A percentile compares a stretch with the other conserved stretches of the same genome.
phyloP scores from a whole-genome alignment of 108 stramenopile species.

The Epithemia pelagica region DNA sequence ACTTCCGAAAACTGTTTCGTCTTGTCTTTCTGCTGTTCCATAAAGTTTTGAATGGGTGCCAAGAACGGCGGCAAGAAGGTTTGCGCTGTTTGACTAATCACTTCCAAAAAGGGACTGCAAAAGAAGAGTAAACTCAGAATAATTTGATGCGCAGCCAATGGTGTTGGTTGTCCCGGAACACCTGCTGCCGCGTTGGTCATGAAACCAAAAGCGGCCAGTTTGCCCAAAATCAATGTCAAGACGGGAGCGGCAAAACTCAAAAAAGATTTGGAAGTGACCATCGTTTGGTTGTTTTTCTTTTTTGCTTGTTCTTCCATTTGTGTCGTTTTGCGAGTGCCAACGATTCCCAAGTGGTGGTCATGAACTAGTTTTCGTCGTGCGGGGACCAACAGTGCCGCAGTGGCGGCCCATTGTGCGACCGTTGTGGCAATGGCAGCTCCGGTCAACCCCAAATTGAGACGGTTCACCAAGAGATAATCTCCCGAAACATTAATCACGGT shows the following conservation, averaged over 20 bases:
- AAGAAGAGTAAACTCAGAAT: conserved; percentile 77
- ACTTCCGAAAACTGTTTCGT: conserved; percentile 20
- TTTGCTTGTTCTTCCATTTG: neutral
- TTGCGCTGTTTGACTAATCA: conserved; percentile 79
- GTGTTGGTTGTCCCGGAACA: conserved; percentile 71
- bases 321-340: neutral
- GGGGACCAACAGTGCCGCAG: conserved; percentile 54
- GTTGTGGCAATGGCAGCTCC: conserved; percentile 82
- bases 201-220: conserved; percentile 83
- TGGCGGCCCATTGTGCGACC: conserved; percentile 66
- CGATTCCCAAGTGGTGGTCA: conserved; percentile 23
- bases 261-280: conserved; percentile 49
- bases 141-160: conserved; percentile 81
- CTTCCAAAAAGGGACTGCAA: conserved; percentile 81
- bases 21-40: conserved; percentile 6
- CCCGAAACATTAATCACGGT: conserved; percentile 66
- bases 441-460: conserved; percentile 55
- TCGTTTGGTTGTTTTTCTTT: neutral
- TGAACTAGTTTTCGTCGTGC: conserved; percentile 50
- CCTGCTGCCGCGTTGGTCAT: conserved; percentile 82
- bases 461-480: conserved; percentile 63
- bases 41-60: conserved; percentile 37
- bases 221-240: conserved; percentile 75
- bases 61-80: conserved; percentile 61
- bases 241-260: conserved; percentile 79